Evolutionary conservation across 805 yeast genomes (phyloP).

Genomic region (Metschnikowia dekortorum): DNA sequence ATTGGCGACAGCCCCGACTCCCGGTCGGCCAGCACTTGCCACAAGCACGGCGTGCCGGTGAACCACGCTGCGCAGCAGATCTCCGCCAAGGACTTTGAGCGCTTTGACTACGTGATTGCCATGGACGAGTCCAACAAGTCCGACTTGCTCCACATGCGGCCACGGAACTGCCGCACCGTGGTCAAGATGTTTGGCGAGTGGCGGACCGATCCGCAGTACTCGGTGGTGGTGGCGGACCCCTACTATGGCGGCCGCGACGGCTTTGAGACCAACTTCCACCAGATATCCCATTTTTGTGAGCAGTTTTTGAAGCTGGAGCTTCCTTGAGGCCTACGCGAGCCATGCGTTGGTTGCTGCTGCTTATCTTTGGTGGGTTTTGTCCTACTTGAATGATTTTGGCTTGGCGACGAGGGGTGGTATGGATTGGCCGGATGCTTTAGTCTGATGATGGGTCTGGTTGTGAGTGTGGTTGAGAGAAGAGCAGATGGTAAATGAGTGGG

Average conservation of each 20-base stretch:
- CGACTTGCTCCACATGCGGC: conserved; percentile 49
- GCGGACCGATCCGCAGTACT: conserved; percentile 48
- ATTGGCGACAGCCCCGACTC: conserved; percentile 78
- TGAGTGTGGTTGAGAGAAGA: too few species aligned
- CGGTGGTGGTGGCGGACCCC: conserved; percentile 76
- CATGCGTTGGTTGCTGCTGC: too few species aligned
- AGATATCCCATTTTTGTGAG: conserved; percentile 69
- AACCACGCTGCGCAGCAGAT: conserved; percentile 74
- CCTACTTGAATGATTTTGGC: too few species aligned
- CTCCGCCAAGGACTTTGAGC: conserved; percentile 42
- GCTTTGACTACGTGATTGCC: conserved; percentile 65
- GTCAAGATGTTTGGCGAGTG: conserved; percentile 79
- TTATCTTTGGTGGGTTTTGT: too few species aligned
- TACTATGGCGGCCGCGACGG: conserved; percentile 87
- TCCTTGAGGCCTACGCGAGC: too few species aligned
- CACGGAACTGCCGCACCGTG: conserved; percentile 44
- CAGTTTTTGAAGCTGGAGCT: conserved; percentile 57
- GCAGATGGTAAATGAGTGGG: too few species aligned
- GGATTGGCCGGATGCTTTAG: too few species aligned
- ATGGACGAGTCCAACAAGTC: conserved; percentile 63
- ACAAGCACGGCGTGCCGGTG: conserved; percentile 67
- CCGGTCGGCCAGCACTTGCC: conserved; percentile 66
- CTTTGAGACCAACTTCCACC: conserved; percentile 74
- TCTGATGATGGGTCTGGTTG: too few species aligned
- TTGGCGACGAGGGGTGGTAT: too few species aligned